Base-by-base conservation (phyloP, 345 rosid genomes). In the Pelargonium nanum region DNA sequence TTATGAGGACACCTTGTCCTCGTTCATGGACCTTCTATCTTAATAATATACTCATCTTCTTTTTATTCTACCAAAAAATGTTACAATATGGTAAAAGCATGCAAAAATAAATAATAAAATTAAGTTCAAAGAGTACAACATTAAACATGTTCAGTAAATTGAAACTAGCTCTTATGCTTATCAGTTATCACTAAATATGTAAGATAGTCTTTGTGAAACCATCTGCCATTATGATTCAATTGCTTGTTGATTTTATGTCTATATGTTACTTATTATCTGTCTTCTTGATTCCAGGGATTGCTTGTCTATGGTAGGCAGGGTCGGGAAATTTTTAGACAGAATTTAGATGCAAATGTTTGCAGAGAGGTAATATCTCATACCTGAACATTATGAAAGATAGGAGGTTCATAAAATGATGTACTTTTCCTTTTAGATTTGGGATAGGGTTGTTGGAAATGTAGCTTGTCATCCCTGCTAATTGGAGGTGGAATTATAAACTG, bases 251-350 rank as follows among this genome's bases (percentile, higher is more conserved):
- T 64, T 26, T 56, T 22, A 30, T 58, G 19, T 24, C 62, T 34
- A 62, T 21, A 57, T 50, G 7, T 63, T 48, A 56, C 69, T 74
- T 24, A 56, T 60, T 24, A 40, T 48, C 64, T 57, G 52, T 26
- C n/a, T 68, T 28, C 55, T 59, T 73, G 53, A 24, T 71, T 74
- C 40, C 86, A 89, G 99, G 99, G 97, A n/a, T 71, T 93, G 80
- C 88, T 90, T 67, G 90, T 93, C 64, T 87, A 87, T 73, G 97
- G 97, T 58, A 87, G 84, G 68, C 88, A 83, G 50, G 99, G 97
- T 17, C 82, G 63, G 59, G 96, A 93, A 71, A 83, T 93, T 65
- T 87, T 75, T 61, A 81, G 91, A 78, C 74, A 87, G 71, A 86
- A 84, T 72, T 75, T 93, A 72, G 95, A 86, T 68, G 83, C 68